Evolutionary conservation across 2,329 filamentous ascomycete species (phyloP).

Genomic region (Diaporthe sp.): DNA sequence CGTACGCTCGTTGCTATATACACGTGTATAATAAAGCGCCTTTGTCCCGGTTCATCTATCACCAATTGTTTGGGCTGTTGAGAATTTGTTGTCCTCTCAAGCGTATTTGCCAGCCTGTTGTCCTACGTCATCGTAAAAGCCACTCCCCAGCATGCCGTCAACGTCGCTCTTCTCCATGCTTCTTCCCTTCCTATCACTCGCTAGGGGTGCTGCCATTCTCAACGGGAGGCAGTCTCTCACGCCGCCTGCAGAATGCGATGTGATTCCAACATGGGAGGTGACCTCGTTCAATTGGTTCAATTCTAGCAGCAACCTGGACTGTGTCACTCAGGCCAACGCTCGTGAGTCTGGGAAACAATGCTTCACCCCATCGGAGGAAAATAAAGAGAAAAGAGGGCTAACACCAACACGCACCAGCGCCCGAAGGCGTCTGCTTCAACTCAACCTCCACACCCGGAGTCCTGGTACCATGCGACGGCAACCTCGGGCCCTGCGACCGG

Average conservation of each 20-base stretch:
- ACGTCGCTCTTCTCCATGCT: not conserved
- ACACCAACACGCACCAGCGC: not conserved
- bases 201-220: not conserved
- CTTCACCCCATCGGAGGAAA: not conserved
- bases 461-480: slow-evolving; percentile 23
- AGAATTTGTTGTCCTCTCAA: not conserved
- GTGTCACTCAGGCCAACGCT: slow-evolving; percentile 4
- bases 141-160: slow-evolving; percentile 1
- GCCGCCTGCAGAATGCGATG: slow-evolving; percentile 32
- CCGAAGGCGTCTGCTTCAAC: slow-evolving; percentile 35
- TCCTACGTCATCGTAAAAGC: not conserved
- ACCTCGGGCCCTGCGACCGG: slow-evolving; percentile 30
- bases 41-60: not conserved
- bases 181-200: not conserved
- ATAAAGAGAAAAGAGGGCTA: not conserved
- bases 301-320: slow-evolving; percentile 34
- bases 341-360: not conserved
- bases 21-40: not conserved
- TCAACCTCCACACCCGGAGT: slow-evolving; percentile 6
- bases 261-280: slow-evolving; percentile 36
- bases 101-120: not conserved
- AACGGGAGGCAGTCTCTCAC: slow-evolving; percentile 15
- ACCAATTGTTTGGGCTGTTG: not conserved
- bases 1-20: not conserved
- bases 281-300: slow-evolving; percentile 32